These are phyloP conservation scores for Penicillium freii DNA, from an alignment of 2,329 filamentous ascomycete species.

Conservation along the genomic window DNA sequence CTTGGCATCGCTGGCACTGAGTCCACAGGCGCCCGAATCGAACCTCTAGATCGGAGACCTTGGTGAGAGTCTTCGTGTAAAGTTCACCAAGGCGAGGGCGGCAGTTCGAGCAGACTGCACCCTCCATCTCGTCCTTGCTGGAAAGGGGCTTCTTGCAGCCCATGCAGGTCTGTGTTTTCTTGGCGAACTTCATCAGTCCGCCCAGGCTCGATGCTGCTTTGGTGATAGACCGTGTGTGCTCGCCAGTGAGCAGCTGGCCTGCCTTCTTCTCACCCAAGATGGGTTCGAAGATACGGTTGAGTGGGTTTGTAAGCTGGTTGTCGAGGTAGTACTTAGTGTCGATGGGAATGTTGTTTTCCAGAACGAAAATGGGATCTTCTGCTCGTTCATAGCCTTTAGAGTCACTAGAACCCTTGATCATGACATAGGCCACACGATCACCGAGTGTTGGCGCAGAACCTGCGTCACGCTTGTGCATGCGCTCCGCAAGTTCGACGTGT, in stretches of 20 bases:
- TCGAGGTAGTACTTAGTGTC: slow-evolving; percentile 98
- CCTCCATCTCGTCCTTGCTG: slow-evolving; percentile 72
- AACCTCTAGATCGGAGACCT: slow-evolving; percentile 88
- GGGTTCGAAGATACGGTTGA: slow-evolving; percentile 94
- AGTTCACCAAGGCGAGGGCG: slow-evolving; percentile 82
- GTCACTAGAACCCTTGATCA: slow-evolving; percentile 84
- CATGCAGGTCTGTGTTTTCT: slow-evolving; percentile 98
- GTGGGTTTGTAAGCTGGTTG: slow-evolving; percentile 93
- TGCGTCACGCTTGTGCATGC: slow-evolving; percentile 95
- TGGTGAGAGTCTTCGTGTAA: slow-evolving; percentile 85
- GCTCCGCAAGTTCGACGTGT: slow-evolving; percentile 89
- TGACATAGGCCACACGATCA: slow-evolving; percentile 97
- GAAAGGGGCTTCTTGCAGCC: slow-evolving; percentile 96
- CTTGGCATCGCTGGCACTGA: slow-evolving; percentile 95
- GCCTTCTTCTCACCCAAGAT: slow-evolving; percentile 94
- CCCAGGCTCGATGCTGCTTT: slow-evolving; percentile 89
- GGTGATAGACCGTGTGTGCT: slow-evolving; percentile 90
- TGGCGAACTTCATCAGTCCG: slow-evolving; percentile 96
- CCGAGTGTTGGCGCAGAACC: slow-evolving; percentile 90
- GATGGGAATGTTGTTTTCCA: slow-evolving; percentile 96
- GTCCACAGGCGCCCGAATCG: slow-evolving; percentile 93
- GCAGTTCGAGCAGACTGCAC: slow-evolving; percentile 87
- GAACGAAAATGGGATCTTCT: slow-evolving; percentile 93
- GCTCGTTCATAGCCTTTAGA: slow-evolving; percentile 96
- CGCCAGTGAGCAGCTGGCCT: slow-evolving; percentile 79